phyloP scores from a whole-genome alignment of 805 yeast genomes.

The Huiozyma sinensis region DNA sequence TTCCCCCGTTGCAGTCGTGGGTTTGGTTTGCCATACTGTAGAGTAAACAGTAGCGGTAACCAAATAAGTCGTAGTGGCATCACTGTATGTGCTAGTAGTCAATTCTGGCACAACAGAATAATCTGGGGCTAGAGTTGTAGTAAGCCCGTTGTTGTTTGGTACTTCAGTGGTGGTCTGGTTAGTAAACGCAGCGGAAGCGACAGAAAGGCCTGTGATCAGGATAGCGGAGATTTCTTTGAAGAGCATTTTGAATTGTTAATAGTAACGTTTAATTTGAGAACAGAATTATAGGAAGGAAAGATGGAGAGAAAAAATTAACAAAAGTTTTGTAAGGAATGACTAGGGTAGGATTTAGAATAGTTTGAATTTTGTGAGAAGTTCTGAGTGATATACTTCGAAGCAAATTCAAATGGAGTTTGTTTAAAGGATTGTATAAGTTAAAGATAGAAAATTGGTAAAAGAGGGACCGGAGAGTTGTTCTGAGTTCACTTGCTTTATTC shows the following conservation, averaged over 20 bases:
- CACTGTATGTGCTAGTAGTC: slow-evolving; percentile 12
- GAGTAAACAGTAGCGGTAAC: slow-evolving; percentile 16
- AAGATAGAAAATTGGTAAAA: too few species aligned
- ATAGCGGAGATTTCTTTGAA: slow-evolving; percentile 6
- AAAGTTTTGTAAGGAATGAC: slow-evolving; percentile 1
- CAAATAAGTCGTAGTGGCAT: slow-evolving; percentile 18
- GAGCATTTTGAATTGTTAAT: slow-evolving; percentile 3
- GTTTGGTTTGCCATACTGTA: slow-evolving; percentile 15
- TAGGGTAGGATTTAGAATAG: too few species aligned
- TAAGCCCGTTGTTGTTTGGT: not conserved
- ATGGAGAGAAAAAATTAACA: not conserved
- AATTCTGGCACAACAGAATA: slow-evolving; percentile 11
- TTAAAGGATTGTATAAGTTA: too few species aligned
- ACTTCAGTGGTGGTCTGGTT: slow-evolving; percentile 8
- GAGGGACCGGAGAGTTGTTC: too few species aligned
- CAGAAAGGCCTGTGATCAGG: slow-evolving; percentile 7
- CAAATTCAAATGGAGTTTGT: too few species aligned
- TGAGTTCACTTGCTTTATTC: too few species aligned
- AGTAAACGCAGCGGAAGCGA: slow-evolving; percentile 11
- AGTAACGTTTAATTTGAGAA: slow-evolving; percentile 3
- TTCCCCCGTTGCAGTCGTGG: slow-evolving; percentile 1
- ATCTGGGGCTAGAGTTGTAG: slow-evolving; percentile 15
- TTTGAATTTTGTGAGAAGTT: too few species aligned
- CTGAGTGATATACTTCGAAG: too few species aligned
- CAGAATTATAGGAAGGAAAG: slow-evolving; percentile 1